phyloP scores from a whole-genome alignment of 2,329 filamentous ascomycete species.

The Diaporthe sp. region DNA sequence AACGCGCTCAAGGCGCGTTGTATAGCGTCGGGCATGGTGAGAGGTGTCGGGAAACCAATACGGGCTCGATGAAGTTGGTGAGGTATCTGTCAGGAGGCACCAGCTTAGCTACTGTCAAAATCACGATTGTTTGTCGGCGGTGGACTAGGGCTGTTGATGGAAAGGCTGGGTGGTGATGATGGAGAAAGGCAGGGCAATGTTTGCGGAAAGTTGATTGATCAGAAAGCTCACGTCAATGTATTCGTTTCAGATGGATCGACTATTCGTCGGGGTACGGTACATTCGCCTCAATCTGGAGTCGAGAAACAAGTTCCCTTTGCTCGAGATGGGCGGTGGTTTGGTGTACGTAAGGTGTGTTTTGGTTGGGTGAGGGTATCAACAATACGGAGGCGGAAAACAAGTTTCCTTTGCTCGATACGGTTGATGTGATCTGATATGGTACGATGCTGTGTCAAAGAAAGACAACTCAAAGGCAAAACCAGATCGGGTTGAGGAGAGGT shows the following conservation, averaged over 20 bases:
- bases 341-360: background rate
- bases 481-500: background rate
- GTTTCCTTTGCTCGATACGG: background rate
- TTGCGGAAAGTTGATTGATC: background rate
- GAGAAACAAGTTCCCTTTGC: background rate
- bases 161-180: too few species aligned
- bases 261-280: background rate
- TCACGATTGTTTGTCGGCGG: background rate
- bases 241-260: background rate
- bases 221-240: background rate
- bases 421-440: background rate
- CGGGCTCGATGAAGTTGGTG: background rate
- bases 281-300: background rate
- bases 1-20: background rate
- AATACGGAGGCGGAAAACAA: background rate
- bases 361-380: background rate
- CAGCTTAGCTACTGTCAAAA: background rate
- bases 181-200: background rate
- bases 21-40: background rate
- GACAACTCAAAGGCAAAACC: conserved; percentile 1
- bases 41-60: background rate
- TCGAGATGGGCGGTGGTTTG: background rate
- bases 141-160: background rate
- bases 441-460: background rate
- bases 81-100: background rate